These are phyloP conservation scores for Phytopythium oedochilum DNA, from an alignment of 352 stramenopile species.

Conservation along the genomic window DNA sequence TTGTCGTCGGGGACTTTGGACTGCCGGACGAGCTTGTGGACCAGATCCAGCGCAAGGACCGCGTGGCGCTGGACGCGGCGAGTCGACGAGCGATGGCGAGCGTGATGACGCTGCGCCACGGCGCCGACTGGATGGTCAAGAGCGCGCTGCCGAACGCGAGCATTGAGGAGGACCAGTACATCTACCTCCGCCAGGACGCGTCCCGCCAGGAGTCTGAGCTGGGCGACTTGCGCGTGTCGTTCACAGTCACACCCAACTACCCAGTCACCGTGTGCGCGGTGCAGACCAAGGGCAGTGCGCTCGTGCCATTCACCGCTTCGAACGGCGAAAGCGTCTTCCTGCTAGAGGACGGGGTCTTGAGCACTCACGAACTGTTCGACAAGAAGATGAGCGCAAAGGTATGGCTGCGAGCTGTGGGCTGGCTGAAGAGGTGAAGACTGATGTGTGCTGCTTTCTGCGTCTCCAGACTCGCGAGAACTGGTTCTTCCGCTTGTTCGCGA, in stretches of 20 bases:
- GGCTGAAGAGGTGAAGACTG: no score
- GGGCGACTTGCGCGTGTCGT: slow-evolving; percentile 62
- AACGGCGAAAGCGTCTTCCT: slow-evolving; percentile 46
- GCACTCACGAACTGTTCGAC: slow-evolving; percentile 38
- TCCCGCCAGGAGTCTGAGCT: slow-evolving; percentile 17
- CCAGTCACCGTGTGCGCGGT: slow-evolving; percentile 61
- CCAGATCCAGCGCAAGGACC: slow-evolving; percentile 59
- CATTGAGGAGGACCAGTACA: slow-evolving; percentile 47
- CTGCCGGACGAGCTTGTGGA: slow-evolving; percentile 54
- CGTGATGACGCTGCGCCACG: slow-evolving; percentile 48
- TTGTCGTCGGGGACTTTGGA: slow-evolving; percentile 61
- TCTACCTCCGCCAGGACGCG: slow-evolving; percentile 29
- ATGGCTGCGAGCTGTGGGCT: no score
- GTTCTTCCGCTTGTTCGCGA: slow-evolving; percentile 60
- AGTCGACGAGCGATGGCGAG: slow-evolving; percentile 48
- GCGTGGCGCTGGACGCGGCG: slow-evolving; percentile 33
- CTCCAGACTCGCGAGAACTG: slow-evolving; percentile 51
- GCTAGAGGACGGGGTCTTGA: slow-evolving; percentile 56
- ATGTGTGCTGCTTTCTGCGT: no score
- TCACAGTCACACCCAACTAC: slow-evolving; percentile 58
- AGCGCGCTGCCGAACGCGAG: slow-evolving; percentile 49
- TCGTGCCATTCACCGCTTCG: slow-evolving; percentile 38
- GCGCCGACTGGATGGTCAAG: slow-evolving; percentile 23
- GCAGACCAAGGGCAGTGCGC: slow-evolving; percentile 21
- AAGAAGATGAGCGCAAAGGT: slow-evolving; percentile 42